phyloP scores from a whole-genome alignment of 352 stramenopile genomes.

The Globisporangium splendens region DNA sequence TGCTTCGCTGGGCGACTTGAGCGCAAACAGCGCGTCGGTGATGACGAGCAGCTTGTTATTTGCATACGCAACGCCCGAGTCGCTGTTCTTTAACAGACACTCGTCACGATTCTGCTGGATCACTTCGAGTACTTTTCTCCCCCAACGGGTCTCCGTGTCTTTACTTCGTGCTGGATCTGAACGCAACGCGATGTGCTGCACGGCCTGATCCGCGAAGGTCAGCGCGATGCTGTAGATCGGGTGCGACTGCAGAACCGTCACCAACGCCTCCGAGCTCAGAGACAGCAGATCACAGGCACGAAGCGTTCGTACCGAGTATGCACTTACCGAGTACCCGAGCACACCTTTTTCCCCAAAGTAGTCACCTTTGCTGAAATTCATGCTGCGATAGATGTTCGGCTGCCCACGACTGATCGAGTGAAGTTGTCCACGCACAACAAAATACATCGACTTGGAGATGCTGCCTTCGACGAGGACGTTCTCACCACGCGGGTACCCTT shows the following conservation, averaged over 20 bases:
- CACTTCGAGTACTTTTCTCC: constrained; percentile 22
- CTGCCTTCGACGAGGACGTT: constrained; percentile 59
- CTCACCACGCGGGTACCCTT: constrained; percentile 58
- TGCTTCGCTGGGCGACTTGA: constrained; percentile 26
- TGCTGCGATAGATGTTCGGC: constrained; percentile 13
- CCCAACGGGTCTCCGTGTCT: constrained; percentile 43
- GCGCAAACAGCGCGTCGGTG: constrained; percentile 23
- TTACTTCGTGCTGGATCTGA: constrained; percentile 6
- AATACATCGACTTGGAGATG: constrained; percentile 67
- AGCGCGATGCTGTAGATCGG: constrained; percentile 36
- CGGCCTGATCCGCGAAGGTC: constrained; percentile 28
- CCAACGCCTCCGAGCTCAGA: constrained; percentile 33
- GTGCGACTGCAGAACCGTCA: constrained; percentile 39
- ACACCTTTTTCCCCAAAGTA: constrained; percentile 62
- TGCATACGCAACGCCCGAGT: not conserved
- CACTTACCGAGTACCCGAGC: constrained; percentile 47
- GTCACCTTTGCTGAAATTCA: constrained; percentile 40
- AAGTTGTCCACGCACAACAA: constrained; percentile 52
- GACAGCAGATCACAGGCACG: constrained; percentile 59
- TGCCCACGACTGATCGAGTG: constrained; percentile 30
- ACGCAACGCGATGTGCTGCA: constrained; percentile 19
- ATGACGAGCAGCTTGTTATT: constrained; percentile 26
- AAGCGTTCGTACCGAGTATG: constrained; percentile 43
- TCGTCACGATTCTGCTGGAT: constrained; percentile 31
- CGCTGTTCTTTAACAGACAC: constrained; percentile 1